Percentiles rank a stretch among this genome's conserved stretches.
phyloP scores from a whole-genome alignment of 495 filamentous ascomycete genomes.

The Lepraria neglecta region DNA sequence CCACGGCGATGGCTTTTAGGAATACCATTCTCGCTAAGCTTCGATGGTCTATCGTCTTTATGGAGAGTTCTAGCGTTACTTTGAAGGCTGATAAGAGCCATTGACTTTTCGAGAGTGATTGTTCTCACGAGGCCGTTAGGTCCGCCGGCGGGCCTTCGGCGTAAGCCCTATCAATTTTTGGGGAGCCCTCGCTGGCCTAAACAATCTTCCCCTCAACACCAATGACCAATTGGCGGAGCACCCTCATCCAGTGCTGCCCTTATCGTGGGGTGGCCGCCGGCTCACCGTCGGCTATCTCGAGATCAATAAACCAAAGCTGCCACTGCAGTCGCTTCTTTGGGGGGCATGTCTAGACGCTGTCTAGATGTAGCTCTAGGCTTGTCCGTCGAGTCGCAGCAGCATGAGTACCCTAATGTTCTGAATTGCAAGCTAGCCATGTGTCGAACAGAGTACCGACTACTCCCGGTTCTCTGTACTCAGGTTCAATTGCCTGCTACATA shows the following conservation, averaged over 20 bases:
- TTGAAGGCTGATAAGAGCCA: conserved; percentile 2
- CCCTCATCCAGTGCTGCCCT: neutral
- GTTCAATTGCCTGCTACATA: neutral
- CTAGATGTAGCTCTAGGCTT: neutral
- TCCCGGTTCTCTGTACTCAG: neutral
- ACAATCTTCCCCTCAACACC: conserved; percentile 7
- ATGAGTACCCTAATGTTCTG: neutral
- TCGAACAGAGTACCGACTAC: neutral
- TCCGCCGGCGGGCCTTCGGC: conserved; percentile 10
- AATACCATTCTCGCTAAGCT: conserved; percentile 1
- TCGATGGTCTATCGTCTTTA: neutral
- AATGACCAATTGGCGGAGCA: neutral
- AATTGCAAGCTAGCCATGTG: conserved; percentile 4
- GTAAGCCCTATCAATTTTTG: neutral
- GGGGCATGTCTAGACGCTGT: neutral
- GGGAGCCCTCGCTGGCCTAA: neutral
- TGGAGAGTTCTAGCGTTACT: neutral
- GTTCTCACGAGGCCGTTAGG: neutral
- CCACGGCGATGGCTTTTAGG: neutral
- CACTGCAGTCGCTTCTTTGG: neutral
- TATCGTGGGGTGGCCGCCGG: conserved; percentile 9
- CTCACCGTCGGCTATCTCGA: conserved; percentile 12
- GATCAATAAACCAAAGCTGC: neutral
- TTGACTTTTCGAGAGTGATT: neutral
- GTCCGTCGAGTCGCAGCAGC: neutral